Evolutionary conservation across 1,284 basidiomycete genomes (phyloP).

Genomic region (Lentinula novae-zelandiae): DNA sequence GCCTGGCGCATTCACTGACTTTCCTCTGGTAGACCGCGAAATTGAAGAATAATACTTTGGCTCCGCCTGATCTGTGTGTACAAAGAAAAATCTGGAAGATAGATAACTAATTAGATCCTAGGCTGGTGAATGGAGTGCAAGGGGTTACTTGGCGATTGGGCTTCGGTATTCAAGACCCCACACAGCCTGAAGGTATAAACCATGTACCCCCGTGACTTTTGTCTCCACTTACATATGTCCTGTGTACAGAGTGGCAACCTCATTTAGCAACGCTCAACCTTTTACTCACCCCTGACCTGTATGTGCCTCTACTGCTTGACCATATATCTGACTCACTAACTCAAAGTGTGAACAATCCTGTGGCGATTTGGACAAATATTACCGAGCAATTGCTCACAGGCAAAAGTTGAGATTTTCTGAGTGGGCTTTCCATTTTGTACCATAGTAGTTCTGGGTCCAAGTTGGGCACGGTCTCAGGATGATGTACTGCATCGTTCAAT

Average conservation of each 20-base stretch:
- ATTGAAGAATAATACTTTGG: constrained; percentile 33
- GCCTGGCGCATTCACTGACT: too few species aligned
- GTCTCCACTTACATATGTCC: neutral
- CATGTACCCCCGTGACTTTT: neutral
- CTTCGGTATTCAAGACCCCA: constrained; percentile 16
- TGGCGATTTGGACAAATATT: constrained; percentile 9
- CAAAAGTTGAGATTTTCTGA: neutral
- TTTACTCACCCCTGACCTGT: constrained; percentile 16
- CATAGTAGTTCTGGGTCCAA: too few species aligned
- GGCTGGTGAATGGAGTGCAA: constrained; percentile 21
- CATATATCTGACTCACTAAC: neutral
- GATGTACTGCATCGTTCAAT: too few species aligned
- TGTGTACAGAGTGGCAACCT: constrained; percentile 24
- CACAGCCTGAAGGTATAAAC: constrained; percentile 18
- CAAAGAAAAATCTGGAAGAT: constrained; percentile 4
- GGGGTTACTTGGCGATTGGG: constrained; percentile 21
- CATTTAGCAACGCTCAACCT: constrained; percentile 23
- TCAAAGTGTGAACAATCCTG: constrained; percentile 8
- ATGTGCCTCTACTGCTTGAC: neutral
- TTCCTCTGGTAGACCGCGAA: constrained; percentile 35
- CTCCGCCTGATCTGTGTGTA: constrained; percentile 17
- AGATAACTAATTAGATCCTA: constrained; percentile 3
- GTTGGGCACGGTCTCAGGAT: too few species aligned
- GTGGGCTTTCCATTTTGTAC: too few species aligned
- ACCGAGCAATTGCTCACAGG: neutral